Percentiles rank a stretch among this genome's conserved stretches.
phyloP scores from a whole-genome alignment of 192 early-diverging fungal species.

The Helicostylum pulchrum region DNA sequence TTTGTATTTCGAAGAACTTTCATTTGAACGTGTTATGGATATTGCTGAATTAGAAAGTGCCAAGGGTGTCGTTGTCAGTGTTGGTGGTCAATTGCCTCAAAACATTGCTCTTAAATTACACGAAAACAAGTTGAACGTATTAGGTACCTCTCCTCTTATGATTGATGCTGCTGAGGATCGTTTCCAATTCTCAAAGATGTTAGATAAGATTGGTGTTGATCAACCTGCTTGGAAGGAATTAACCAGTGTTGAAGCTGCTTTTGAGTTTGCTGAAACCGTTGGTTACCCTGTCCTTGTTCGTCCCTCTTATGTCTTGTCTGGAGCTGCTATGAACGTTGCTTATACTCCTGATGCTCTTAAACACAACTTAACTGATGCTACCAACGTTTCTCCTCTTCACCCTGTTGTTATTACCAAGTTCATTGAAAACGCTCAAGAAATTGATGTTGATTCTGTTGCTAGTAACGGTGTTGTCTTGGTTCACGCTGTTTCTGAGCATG shows the following conservation, averaged over 20 bases:
- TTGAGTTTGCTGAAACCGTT: conserved; percentile 78
- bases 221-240: conserved; percentile 97
- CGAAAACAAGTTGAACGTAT: conserved; percentile 70
- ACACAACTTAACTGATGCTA: conserved; percentile 73
- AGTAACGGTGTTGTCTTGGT: conserved; percentile 76
- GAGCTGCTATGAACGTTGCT: conserved; percentile 97
- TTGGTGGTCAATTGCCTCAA: conserved; percentile 95
- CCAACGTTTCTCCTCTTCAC: conserved; percentile 88
- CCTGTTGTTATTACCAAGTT: conserved; percentile 98
- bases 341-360: conserved; percentile 72
- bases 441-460: conserved; percentile 95
- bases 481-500: conserved; percentile 92
- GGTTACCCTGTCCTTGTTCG: conserved; percentile 93
- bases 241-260: conserved; percentile 76
- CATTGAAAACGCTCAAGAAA: conserved; percentile 88
- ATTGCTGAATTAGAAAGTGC: conserved; percentile 89
- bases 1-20: conserved; percentile 97
- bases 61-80: conserved; percentile 81
- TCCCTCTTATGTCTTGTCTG: conserved; percentile 95
- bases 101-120: conserved; percentile 91
- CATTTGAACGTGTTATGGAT: conserved; percentile 92
- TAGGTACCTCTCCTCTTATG: conserved; percentile 88
- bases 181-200: conserved; percentile 88
- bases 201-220: conserved; percentile 92
- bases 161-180: conserved; percentile 95